These are phyloP conservation scores for Fusarium sarcochroum DNA, from an alignment of 2,329 filamentous ascomycete genomes.

Conservation along the genomic window DNA sequence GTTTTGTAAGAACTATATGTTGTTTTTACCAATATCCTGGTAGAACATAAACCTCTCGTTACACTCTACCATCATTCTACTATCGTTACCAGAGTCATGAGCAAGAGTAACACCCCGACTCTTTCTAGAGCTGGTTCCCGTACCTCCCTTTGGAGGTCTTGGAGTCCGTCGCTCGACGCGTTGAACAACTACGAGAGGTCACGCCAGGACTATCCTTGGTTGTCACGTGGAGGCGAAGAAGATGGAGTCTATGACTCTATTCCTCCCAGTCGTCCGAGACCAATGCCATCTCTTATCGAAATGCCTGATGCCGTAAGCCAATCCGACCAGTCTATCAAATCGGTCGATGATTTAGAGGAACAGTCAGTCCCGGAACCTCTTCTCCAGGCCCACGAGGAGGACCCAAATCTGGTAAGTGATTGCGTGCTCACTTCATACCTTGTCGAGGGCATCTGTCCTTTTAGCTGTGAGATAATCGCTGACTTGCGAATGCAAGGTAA, in stretches of 20 bases:
- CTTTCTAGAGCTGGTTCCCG: constrained; percentile 43
- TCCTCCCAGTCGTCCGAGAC: constrained; percentile 5
- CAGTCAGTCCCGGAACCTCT: constrained; percentile 20
- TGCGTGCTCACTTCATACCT: too few relatives aligned
- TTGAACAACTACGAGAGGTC: constrained; percentile 50
- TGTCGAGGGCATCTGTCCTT: neutral
- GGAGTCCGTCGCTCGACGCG: constrained; percentile 44
- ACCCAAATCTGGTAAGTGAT: constrained; percentile 43
- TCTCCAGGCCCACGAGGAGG: constrained; percentile 17
- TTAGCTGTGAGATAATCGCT: neutral
- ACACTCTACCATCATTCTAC: neutral
- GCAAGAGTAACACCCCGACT: constrained; percentile 20
- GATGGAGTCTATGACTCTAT: neutral
- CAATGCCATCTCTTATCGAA: constrained; percentile 31
- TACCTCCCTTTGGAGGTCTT: constrained; percentile 50
- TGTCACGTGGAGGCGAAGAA: constrained; percentile 11
- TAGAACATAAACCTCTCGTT: constrained; percentile 5
- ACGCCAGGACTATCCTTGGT: constrained; percentile 50
- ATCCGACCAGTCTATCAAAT: neutral
- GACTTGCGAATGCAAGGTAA: constrained; percentile 47
- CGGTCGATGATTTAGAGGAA: constrained; percentile 19
- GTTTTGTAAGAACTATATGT: neutral
- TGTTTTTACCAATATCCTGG: neutral
- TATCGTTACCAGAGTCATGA: neutral
- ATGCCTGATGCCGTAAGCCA: constrained; percentile 4